Percentiles rank a stretch among this genome's conserved stretches.
Evolutionary conservation across 331 rosid genomes (phyloP).

Genomic region (Arachis monticola): DNA sequence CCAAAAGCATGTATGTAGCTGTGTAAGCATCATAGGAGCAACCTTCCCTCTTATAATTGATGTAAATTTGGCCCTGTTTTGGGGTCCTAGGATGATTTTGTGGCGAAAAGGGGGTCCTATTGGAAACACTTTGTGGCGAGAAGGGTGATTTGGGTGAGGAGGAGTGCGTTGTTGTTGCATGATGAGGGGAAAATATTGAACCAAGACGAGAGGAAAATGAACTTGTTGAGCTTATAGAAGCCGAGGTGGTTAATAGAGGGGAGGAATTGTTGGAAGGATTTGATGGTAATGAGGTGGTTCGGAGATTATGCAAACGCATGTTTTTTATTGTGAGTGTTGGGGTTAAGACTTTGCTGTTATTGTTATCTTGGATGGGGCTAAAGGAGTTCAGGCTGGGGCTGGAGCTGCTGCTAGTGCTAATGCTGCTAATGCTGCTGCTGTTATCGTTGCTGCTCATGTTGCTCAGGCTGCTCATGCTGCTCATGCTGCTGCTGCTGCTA

Average conservation of each 20-base stretch:
- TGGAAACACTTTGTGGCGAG: too few species aligned
- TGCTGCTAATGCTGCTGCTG: too few species aligned
- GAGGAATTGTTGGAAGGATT: neutral
- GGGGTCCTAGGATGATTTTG: neutral
- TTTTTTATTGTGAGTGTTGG: neutral
- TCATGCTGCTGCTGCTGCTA: neutral
- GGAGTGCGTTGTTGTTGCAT: neutral
- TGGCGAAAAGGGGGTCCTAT: too few species aligned
- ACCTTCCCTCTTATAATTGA: slow-evolving; percentile 4
- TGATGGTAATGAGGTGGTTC: too few species aligned
- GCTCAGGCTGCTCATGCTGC: too few species aligned
- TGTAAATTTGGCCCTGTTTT: neutral
- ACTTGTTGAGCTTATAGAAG: slow-evolving; percentile 8
- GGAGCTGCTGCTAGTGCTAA: too few species aligned
- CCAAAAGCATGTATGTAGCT: slow-evolving; percentile 37
- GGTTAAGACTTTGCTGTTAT: neutral
- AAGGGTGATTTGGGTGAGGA: too few species aligned
- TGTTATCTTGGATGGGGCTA: neutral
- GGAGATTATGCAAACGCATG: too few species aligned
- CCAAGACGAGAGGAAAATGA: neutral
- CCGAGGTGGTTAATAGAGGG: slow-evolving; percentile 15
- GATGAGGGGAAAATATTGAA: slow-evolving; percentile 32
- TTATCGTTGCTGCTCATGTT: too few species aligned
- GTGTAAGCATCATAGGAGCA: neutral
- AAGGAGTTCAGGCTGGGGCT: too few species aligned